Base-by-base conservation (phyloP, 2,329 filamentous ascomycete species). In the Aspergillus sp. region DNA sequence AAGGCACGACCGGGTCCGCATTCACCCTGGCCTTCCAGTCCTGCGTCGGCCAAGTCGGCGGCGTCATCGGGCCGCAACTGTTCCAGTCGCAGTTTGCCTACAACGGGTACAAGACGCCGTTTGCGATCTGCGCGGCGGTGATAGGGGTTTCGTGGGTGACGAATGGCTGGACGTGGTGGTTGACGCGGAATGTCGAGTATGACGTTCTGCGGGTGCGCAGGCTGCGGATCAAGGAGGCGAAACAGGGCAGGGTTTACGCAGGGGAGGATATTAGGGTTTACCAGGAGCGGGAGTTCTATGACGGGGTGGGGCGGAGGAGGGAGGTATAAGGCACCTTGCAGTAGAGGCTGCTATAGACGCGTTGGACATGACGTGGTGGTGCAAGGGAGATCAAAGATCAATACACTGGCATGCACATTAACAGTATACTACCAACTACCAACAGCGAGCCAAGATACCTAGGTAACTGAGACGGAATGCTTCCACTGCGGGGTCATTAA, bases 41-140 rank as follows among this genome's bases (percentile, higher is more conserved):
- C 6, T 59, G 59, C 24, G 53, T 61, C n/a, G 53, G 53, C 4
- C 59, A 59, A n/a, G 53, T 61, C 4, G 59, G 59, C 6, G 53
- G 54, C 12, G 59, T 59, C 9, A 53, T 59, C 20, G 53, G 53
- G 1, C 59, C 53, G 3, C 56, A 59, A 22, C 49, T 59, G 0
- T 57, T 61, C 38, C 53, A 57, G 42, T 54, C 53, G 4, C 17
- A 12, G 5, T 59, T 56, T 12, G 53, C 53, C 5, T 49, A 48
- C 18, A 61, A 61, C 30, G 53, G 59, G 9, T 61, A 61, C 50
- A 59, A 61, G 18, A 59, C 50, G 1, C 54, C 57, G 1, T 59
- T 61, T 41, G 51, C 50, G 3, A 61, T 61, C 30, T 57, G 51
- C 32, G 59, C 54, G 0, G 57, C 36, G 2, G 48, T 57, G 2